These are phyloP conservation scores for Cardamine occulta DNA, from an alignment of 345 rosid species.

Conservation along the genomic window DNA sequence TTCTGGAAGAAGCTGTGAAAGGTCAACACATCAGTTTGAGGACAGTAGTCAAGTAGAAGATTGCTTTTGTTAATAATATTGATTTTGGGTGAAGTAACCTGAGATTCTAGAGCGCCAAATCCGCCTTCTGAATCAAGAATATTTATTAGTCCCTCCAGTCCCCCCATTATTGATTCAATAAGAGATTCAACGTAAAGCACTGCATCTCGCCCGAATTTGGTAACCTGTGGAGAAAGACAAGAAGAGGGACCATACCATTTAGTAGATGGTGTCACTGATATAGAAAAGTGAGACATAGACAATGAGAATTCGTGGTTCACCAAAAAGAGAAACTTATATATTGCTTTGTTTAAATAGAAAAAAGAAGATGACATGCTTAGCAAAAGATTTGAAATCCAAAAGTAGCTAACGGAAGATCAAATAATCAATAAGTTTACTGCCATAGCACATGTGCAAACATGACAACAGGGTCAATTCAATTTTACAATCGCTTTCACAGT, in stretches of 20 bases:
- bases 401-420: constrained; percentile 18
- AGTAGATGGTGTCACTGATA: constrained; percentile 10
- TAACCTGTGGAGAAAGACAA: constrained; percentile 62
- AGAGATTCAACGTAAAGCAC: constrained; percentile 97
- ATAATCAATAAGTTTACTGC: constrained; percentile 14
- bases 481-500: constrained; percentile 1
- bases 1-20: constrained; percentile 94
- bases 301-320: constrained; percentile 19
- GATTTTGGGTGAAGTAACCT: constrained; percentile 53
- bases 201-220: constrained; percentile 94
- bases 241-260: constrained; percentile 16
- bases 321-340: neutral
- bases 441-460: constrained; percentile 17
- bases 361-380: neutral
- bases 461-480: neutral
- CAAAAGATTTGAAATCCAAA: neutral
- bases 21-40: constrained; percentile 39
- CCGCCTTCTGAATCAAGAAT: constrained; percentile 99
- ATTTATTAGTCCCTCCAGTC: constrained; percentile 95
- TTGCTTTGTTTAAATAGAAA: neutral
- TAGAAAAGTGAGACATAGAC: neutral
- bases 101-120: constrained; percentile 94
- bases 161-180: constrained; percentile 98
- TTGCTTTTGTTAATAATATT: constrained; percentile 5
- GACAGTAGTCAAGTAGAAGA: constrained; percentile 15